Evolutionary conservation across 2,329 filamentous ascomycete genomes (phyloP).

Genomic region (Aureobasidium melanogenum): DNA sequence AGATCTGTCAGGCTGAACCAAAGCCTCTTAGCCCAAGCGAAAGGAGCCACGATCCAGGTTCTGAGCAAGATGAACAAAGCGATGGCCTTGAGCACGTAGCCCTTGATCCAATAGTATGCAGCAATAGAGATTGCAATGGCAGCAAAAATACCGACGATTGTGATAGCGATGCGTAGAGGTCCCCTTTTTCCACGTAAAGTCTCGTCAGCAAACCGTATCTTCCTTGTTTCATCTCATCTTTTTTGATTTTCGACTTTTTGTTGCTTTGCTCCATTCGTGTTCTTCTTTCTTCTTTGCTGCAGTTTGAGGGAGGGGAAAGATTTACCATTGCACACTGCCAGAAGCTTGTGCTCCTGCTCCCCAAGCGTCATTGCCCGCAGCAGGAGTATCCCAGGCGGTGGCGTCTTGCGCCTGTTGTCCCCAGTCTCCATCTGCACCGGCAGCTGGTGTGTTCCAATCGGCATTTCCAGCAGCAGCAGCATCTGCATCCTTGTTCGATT

Average conservation of each 20-base stretch:
- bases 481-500: not conserved
- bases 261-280: too few species aligned
- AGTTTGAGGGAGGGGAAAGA: not conserved
- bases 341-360: not conserved
- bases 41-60: not conserved
- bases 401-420: not conserved
- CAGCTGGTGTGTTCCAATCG: not conserved
- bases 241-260: not conserved
- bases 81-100: not conserved
- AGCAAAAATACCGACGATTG: not conserved
- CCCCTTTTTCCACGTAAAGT: not conserved
- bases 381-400: not conserved
- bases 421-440: not conserved
- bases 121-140: not conserved
- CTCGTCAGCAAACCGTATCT: not conserved
- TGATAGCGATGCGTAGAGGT: not conserved
- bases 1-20: not conserved
- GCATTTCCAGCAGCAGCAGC: not conserved
- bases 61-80: not conserved
- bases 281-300: not conserved
- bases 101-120: constrained; percentile 4
- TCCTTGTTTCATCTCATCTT: not conserved
- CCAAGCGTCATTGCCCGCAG: not conserved
- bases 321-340: not conserved
- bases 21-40: not conserved